Evolutionary conservation across 345 rosid species (phyloP).

Genomic region (Noccaea caerulescens): DNA sequence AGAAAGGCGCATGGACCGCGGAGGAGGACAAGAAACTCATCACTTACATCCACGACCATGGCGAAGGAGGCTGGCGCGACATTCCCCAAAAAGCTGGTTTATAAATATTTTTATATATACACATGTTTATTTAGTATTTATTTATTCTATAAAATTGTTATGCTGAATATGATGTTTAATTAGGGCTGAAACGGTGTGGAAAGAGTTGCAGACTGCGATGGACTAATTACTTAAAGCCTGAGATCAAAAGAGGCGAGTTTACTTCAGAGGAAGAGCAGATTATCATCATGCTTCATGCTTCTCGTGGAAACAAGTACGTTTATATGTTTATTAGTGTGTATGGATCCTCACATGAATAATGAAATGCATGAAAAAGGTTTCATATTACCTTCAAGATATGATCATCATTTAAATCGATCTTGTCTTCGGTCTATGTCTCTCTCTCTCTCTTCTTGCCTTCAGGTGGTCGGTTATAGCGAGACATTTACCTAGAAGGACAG

Average conservation of each 20-base stretch:
- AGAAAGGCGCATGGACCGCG: conserved; percentile 48
- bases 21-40: conserved; percentile 45
- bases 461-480: conserved; percentile 81
- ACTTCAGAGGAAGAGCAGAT: conserved; percentile 50
- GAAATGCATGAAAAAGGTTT: conserved; percentile 8
- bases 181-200: conserved; percentile 54
- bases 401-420: neutral
- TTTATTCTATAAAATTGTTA: neutral
- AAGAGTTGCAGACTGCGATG: conserved; percentile 58
- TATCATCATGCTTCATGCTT: conserved; percentile 54
- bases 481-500: conserved; percentile 67
- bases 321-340: neutral
- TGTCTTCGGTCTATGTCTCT: neutral
- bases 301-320: conserved; percentile 54
- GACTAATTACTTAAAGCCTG: conserved; percentile 52
- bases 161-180: conserved; percentile 8
- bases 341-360: neutral
- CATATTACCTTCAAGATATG: neutral
- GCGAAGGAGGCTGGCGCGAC: conserved; percentile 48
- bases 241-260: conserved; percentile 53
- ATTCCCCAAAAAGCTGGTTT: conserved; percentile 45
- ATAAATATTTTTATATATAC: neutral
- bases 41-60: conserved; percentile 40
- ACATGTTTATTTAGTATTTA: neutral
- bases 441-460: neutral